These are phyloP conservation scores for Sphaceloma murrayae DNA, from an alignment of 2,329 filamentous ascomycete genomes.

Conservation along the genomic window DNA sequence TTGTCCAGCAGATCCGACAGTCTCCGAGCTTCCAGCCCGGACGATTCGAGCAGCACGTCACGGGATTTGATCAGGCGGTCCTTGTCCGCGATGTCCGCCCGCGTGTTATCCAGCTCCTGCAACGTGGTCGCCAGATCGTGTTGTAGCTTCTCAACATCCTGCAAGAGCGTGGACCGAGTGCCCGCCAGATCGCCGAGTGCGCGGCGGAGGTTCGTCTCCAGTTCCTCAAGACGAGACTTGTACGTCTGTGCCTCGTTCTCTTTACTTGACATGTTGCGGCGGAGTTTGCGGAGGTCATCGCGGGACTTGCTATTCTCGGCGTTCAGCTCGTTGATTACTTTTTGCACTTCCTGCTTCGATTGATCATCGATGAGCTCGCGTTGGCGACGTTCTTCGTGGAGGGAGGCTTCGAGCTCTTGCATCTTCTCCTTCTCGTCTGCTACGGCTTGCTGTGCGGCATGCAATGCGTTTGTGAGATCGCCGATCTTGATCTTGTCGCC, in stretches of 20 bases:
- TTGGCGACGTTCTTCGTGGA: constrained; percentile 73
- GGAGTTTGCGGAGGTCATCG: constrained; percentile 73
- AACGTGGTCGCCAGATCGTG: constrained; percentile 77
- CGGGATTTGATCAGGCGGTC: constrained; percentile 83
- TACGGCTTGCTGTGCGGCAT: constrained; percentile 67
- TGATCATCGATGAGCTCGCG: constrained; percentile 75
- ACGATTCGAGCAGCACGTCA: constrained; percentile 77
- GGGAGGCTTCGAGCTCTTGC: constrained; percentile 48
- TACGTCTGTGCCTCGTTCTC: constrained; percentile 84
- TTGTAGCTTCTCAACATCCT: constrained; percentile 74
- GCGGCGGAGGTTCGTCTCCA: constrained; percentile 80
- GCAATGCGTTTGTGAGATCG: constrained; percentile 75
- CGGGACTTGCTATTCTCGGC: constrained; percentile 69
- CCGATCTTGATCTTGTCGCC: constrained; percentile 96
- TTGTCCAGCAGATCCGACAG: constrained; percentile 83
- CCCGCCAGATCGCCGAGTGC: constrained; percentile 81
- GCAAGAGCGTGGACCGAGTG: constrained; percentile 74
- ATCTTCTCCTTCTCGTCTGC: constrained; percentile 70
- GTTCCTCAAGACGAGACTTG: constrained; percentile 81
- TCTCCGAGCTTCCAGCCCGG: constrained; percentile 76
- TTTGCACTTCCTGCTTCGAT: constrained; percentile 91
- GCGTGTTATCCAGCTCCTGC: constrained; percentile 70
- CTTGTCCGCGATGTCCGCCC: constrained; percentile 74
- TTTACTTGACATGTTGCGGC: constrained; percentile 70
- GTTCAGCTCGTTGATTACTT: constrained; percentile 87